Percentiles rank a stretch among this genome's conserved stretches.
phyloP scores from a whole-genome alignment of 176 grass and related monocot species.

The Leersia perrieri region DNA sequence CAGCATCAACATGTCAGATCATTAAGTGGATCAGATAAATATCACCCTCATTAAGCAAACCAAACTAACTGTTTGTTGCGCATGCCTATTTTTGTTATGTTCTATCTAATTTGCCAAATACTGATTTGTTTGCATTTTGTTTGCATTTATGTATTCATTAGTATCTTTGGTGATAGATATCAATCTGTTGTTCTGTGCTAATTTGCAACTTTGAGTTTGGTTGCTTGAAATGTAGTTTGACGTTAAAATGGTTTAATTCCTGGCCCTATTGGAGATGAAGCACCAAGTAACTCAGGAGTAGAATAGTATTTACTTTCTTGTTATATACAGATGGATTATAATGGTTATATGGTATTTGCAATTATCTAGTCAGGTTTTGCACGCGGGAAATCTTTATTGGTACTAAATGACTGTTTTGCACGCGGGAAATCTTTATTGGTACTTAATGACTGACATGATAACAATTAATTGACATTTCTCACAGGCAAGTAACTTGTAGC shows the following conservation, averaged over 20 bases:
- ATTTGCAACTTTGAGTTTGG: neutral
- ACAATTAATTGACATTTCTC: neutral
- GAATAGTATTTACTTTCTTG: neutral
- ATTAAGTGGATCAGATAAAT: slow-evolving; percentile 3
- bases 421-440: neutral
- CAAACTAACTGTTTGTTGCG: neutral
- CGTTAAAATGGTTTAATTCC: neutral
- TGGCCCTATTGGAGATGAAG: neutral
- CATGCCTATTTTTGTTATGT: neutral
- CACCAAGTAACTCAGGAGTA: neutral
- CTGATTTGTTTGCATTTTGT: neutral
- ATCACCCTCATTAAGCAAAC: neutral
- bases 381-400: neutral
- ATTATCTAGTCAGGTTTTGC: neutral
- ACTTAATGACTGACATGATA: neutral
- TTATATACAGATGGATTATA: neutral
- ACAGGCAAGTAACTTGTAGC: neutral
- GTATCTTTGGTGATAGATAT: neutral
- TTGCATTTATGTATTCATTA: neutral
- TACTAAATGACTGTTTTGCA: neutral
- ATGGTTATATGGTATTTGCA: neutral
- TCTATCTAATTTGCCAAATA: neutral
- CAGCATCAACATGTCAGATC: neutral
- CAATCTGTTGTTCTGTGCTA: neutral
- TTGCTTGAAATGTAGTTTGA: neutral